Evolutionary conservation across 2,329 filamentous ascomycete species (phyloP).

Genomic region (Sphaerulina populicola): DNA sequence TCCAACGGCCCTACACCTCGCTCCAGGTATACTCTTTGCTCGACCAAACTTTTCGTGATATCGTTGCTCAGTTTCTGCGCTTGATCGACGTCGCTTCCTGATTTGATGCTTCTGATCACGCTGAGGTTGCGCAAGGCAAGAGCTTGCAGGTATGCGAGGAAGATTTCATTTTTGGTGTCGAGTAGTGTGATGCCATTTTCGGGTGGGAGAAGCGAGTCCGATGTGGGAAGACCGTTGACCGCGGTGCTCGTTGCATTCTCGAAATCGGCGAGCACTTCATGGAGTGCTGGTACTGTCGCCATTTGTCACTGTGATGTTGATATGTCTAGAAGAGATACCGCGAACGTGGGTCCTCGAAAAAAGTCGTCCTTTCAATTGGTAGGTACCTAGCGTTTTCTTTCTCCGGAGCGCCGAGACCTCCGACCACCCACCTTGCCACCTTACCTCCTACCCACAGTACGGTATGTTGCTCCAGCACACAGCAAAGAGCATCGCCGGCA

Average conservation of each 20-base stretch:
- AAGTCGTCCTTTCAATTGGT: no score
- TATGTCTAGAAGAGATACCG: background rate
- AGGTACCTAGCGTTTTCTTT: no score
- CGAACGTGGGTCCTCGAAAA: no score
- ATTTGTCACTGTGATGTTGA: background rate
- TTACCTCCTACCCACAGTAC: no score
- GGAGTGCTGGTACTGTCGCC: conserved; percentile 30
- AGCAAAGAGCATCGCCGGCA: no score
- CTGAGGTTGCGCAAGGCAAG: conserved; percentile 62
- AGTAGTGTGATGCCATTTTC: conserved; percentile 86
- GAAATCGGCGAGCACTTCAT: conserved; percentile 37
- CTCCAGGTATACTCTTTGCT: conserved; percentile 85
- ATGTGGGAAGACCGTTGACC: conserved; percentile 43
- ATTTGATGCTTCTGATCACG: conserved; percentile 33
- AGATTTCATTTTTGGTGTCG: conserved; percentile 93
- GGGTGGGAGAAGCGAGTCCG: conserved; percentile 59
- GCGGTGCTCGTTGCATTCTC: conserved; percentile 59
- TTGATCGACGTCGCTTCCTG: conserved; percentile 31
- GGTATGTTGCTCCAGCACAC: no score
- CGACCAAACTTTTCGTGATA: conserved; percentile 77
- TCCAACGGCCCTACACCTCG: conserved; percentile 86
- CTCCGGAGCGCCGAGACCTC: no score
- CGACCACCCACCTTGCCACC: no score
- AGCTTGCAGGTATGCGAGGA: conserved; percentile 91
- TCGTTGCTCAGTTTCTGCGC: conserved; percentile 50